Conservation (phyloP, 345 rosid genomes). For the Clausena lansium region DNA sequence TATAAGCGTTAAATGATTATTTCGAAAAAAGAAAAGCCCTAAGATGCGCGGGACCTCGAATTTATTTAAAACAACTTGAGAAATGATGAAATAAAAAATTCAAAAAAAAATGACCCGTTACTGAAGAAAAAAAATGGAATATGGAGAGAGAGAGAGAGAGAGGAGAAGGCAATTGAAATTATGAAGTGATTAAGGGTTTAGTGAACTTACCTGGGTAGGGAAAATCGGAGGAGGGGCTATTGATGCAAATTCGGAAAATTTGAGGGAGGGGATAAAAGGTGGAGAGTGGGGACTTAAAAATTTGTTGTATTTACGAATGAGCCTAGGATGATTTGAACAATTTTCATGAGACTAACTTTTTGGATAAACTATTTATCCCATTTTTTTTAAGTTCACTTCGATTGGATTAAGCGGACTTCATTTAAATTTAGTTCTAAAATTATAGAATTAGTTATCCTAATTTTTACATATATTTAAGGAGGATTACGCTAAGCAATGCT, state of each 20-base stretch:
- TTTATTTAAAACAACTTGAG: neutral
- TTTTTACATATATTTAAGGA: no score
- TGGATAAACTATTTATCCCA: neutral
- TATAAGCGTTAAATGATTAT: neutral
- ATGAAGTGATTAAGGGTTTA: neutral
- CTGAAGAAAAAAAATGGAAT: neutral
- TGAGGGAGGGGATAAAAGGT: neutral
- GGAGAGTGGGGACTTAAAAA: neutral
- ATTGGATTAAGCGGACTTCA: no score
- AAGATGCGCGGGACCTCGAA: neutral
- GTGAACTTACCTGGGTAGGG: constrained; percentile 2
- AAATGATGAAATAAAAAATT: neutral
- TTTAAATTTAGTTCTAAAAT: no score
- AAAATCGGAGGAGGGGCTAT: neutral
- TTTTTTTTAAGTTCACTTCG: no score
- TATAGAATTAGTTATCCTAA: no score
- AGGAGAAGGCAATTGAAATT: neutral
- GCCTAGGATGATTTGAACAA: neutral
- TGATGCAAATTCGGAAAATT: neutral
- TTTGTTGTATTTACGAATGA: neutral
- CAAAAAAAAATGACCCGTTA: neutral
- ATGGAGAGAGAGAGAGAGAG: no score
- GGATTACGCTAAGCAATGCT: no score
- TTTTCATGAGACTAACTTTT: neutral
- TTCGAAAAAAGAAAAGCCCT: neutral